Percentiles rank a stretch among this genome's conserved stretches.
Conservation (phyloP, 352 stramenopile species). For the Pythium coloratum region DNA sequence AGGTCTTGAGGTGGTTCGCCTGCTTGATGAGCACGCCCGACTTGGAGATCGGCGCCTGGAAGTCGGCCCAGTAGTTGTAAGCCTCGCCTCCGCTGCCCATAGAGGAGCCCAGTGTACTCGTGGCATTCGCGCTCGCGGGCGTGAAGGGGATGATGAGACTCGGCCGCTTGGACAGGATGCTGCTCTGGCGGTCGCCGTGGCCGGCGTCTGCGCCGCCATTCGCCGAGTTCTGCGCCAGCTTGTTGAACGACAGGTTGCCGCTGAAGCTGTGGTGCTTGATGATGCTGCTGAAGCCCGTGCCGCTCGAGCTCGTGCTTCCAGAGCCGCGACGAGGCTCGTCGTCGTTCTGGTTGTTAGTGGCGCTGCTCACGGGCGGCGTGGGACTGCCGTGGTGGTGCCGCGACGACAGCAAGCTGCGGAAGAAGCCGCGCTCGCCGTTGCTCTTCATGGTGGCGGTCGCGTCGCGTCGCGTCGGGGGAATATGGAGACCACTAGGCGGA, state of each 20-base stretch:
- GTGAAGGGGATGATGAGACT: slow-evolving; percentile 78
- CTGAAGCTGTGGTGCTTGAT: slow-evolving; percentile 72
- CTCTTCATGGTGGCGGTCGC: slow-evolving; percentile 19
- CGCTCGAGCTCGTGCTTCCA: slow-evolving; percentile 17
- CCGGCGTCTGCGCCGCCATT: slow-evolving; percentile 20
- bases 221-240: slow-evolving; percentile 33
- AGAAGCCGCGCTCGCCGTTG: slow-evolving; percentile 31
- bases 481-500: not conserved
- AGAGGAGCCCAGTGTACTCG: slow-evolving; percentile 14
- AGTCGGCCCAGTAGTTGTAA: slow-evolving; percentile 68
- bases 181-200: slow-evolving; percentile 42
- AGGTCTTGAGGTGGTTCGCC: slow-evolving; percentile 88
- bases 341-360: slow-evolving; percentile 24
- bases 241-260: slow-evolving; percentile 62
- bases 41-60: slow-evolving; percentile 81
- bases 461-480: not conserved
- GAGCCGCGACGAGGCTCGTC: slow-evolving; percentile 22
- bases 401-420: slow-evolving; percentile 29
- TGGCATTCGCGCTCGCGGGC: slow-evolving; percentile 21
- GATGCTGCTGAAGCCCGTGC: slow-evolving; percentile 26
- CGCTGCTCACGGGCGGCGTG: slow-evolving; percentile 8
- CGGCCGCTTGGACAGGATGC: slow-evolving; percentile 68
- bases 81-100: slow-evolving; percentile 34
- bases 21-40: slow-evolving; percentile 87
- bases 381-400: slow-evolving; percentile 17